Percentiles rank a stretch among this genome's conserved stretches.
Conservation (phyloP, 768 basidiomycete species). For the Paxillus ammoniavirescens region DNA sequence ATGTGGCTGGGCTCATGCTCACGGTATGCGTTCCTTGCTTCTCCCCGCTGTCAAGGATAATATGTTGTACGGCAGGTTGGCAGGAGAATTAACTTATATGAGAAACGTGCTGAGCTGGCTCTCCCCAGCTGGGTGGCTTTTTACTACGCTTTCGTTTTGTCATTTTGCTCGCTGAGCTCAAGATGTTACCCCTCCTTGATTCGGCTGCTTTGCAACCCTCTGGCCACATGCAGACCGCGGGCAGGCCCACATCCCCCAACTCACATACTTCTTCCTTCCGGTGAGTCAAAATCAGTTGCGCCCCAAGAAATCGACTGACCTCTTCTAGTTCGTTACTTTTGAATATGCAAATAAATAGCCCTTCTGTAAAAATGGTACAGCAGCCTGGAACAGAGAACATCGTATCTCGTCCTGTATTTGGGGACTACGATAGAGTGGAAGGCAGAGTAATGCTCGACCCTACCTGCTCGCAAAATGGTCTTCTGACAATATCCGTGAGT, state of each 20-base stretch:
- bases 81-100: conserved; percentile 17
- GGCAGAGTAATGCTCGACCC: conserved; percentile 61
- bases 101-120: background rate
- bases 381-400: conserved; percentile 22
- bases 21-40: conserved; percentile 5
- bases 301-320: conserved; percentile 4
- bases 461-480: conserved; percentile 51
- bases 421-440: conserved; percentile 55
- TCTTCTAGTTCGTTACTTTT: conserved; percentile 48
- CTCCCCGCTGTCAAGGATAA: conserved; percentile 18
- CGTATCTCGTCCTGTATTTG: conserved; percentile 49
- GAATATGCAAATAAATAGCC: conserved; percentile 61
- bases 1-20: background rate
- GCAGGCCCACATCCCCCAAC: conserved; percentile 22
- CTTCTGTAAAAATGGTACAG: conserved; percentile 51
- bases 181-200: conserved; percentile 20
- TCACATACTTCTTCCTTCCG: conserved; percentile 51
- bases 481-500: conserved; percentile 54
- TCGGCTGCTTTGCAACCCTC: conserved; percentile 22
- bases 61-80: conserved; percentile 21
- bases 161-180: background rate
- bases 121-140: background rate
- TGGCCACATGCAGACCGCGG: conserved; percentile 33
- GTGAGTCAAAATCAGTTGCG: conserved; percentile 28
- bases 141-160: background rate